Conservation (phyloP, 495 filamentous ascomycete species). For the Cladorrhinum samala region DNA sequence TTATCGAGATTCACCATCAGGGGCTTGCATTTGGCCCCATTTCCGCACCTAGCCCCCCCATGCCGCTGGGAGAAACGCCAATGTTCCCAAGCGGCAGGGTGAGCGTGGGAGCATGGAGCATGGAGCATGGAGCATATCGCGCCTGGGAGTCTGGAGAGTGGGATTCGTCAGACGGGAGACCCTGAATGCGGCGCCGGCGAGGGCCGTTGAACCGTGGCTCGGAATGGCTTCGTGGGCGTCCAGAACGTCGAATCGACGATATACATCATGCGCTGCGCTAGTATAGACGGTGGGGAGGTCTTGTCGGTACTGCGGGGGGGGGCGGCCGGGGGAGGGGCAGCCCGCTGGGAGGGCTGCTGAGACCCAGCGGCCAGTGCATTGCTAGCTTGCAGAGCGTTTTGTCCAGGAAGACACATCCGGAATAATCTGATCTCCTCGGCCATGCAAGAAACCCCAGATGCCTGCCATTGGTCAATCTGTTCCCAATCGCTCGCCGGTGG, state of each 20-base stretch:
- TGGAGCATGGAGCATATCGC: too few relatives aligned
- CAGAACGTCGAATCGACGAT: not conserved
- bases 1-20: not conserved
- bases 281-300: not conserved
- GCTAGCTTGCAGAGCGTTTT: too few relatives aligned
- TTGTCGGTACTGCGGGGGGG: not conserved
- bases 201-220: constrained; percentile 8
- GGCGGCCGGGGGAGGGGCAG: not conserved
- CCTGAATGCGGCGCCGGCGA: not conserved
- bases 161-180: not conserved
- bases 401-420: constrained; percentile 16
- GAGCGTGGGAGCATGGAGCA: too few relatives aligned
- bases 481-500: constrained; percentile 9
- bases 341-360: too few relatives aligned
- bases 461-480: constrained; percentile 10
- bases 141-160: not conserved
- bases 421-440: constrained; percentile 15
- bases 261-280: not conserved
- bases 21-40: not conserved
- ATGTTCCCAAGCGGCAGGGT: too few relatives aligned
- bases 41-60: too few relatives aligned
- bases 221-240: not conserved
- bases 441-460: constrained; percentile 4
- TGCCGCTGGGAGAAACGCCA: too few relatives aligned
- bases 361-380: too few relatives aligned